phyloP scores from a whole-genome alignment of 1,284 basidiomycete genomes.

The Ustilago cynodontis region DNA sequence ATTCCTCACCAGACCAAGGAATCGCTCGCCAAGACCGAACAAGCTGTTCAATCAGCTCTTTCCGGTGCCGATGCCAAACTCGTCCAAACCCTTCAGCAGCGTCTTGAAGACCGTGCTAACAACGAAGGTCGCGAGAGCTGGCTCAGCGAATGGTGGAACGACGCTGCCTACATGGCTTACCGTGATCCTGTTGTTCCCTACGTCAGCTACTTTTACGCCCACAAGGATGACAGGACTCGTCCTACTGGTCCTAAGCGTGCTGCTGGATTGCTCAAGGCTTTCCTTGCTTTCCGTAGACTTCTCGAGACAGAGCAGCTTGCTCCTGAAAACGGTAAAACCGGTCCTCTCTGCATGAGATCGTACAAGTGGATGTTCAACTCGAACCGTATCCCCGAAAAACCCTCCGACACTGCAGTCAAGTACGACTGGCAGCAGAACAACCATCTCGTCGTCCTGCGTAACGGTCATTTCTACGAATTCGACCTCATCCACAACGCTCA shows the following conservation, averaged over 20 bases:
- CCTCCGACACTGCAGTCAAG: conserved; percentile 85
- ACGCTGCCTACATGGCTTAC: conserved; percentile 76
- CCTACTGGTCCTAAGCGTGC: conserved; percentile 58
- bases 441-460: conserved; percentile 89
- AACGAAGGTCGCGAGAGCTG: conserved; percentile 77
- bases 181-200: conserved; percentile 91
- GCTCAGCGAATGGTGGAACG: conserved; percentile 98
- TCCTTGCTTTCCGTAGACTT: conserved; percentile 65
- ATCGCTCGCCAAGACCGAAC: conserved; percentile 56
- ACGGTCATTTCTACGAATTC: conserved; percentile 90
- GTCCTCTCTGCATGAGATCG: conserved; percentile 91
- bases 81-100: conserved; percentile 81
- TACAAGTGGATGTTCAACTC: conserved; percentile 99
- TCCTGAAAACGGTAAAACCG: conserved; percentile 86
- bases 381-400: conserved; percentile 84
- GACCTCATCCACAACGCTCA: conserved; percentile 74
- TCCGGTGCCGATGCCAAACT: conserved; percentile 80
- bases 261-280: conserved; percentile 66
- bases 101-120: conserved; percentile 80
- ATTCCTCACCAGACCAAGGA: conserved; percentile 57
- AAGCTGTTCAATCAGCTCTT: conserved; percentile 73
- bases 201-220: conserved; percentile 95
- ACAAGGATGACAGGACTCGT: conserved; percentile 75
- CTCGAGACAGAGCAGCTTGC: conserved; percentile 77
- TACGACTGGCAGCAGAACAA: conserved; percentile 83